phyloP scores from a whole-genome alignment of 306 rosid species.

The Prunus armeniaca region DNA sequence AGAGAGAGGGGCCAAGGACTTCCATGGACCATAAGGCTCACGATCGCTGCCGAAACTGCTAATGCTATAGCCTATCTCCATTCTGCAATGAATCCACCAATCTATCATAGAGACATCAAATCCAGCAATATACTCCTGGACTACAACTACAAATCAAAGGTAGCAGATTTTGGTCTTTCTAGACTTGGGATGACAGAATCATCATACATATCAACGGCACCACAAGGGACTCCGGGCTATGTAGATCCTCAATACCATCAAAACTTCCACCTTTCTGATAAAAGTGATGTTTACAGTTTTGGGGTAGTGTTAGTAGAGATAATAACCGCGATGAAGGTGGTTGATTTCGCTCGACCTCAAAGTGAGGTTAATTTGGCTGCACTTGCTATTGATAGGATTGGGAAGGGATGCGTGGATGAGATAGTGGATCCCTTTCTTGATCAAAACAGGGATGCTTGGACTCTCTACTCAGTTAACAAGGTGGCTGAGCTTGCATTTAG shows the following conservation, averaged over 20 bases:
- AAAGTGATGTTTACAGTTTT: constrained; percentile 92
- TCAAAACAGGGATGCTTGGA: constrained; percentile 97
- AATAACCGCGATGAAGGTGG: constrained; percentile 89
- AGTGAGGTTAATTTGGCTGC: constrained; percentile 90
- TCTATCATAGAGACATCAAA: constrained; percentile 93
- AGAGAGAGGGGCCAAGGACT: constrained; percentile 66
- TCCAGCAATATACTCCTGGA: constrained; percentile 89
- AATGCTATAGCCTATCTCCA: constrained; percentile 90
- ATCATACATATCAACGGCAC: constrained; percentile 92
- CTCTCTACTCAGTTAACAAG: constrained; percentile 80
- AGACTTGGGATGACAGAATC: constrained; percentile 83
- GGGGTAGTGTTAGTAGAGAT: constrained; percentile 96
- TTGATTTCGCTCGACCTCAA: constrained; percentile 78
- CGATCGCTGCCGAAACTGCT: constrained; percentile 89
- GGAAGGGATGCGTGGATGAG: constrained; percentile 77
- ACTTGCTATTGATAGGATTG: constrained; percentile 87
- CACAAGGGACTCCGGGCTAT: constrained; percentile 98
- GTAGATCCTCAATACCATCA: constrained; percentile 99
- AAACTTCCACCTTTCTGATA: constrained; percentile 92
- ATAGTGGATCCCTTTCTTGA: constrained; percentile 85
- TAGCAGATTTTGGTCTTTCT: constrained; percentile 98
- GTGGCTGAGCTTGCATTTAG: constrained; percentile 95
- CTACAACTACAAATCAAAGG: constrained; percentile 76
- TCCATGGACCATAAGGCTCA: constrained; percentile 85
- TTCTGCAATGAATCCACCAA: constrained; percentile 80